Evolutionary conservation across 2,329 filamentous ascomycete genomes (phyloP).

Genomic region (Monosporascus sp.): DNA sequence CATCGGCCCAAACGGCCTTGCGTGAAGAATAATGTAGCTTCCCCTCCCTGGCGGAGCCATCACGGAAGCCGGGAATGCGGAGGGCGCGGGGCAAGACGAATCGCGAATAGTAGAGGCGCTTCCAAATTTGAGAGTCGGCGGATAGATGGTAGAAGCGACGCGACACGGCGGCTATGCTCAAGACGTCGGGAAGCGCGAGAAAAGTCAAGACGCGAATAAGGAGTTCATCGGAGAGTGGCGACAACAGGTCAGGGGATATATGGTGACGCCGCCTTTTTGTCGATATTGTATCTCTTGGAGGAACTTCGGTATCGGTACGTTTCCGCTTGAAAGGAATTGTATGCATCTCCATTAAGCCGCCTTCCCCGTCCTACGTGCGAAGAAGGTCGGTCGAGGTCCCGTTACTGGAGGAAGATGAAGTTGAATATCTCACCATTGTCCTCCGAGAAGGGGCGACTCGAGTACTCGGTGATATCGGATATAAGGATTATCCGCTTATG

Average conservation of each 20-base stretch:
- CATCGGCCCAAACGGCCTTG: slow-evolving; percentile 40
- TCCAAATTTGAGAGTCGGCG: slow-evolving; percentile 86
- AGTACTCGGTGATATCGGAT: not conserved
- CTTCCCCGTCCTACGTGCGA: not conserved
- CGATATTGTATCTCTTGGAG: slow-evolving; percentile 9
- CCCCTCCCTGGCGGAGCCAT: slow-evolving; percentile 26
- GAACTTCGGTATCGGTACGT: slow-evolving; percentile 12
- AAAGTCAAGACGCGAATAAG: slow-evolving; percentile 77
- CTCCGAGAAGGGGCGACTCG: not conserved
- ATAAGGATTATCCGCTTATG: not conserved
- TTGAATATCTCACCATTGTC: not conserved
- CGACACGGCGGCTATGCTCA: slow-evolving; percentile 62
- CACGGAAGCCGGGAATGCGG: slow-evolving; percentile 62
- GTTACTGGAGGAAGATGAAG: slow-evolving; percentile 7
- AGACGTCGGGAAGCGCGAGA: slow-evolving; percentile 64
- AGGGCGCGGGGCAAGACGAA: slow-evolving; percentile 80
- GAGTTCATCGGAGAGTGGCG: slow-evolving; percentile 78
- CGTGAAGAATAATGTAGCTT: slow-evolving; percentile 42
- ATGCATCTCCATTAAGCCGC: not conserved
- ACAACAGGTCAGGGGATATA: slow-evolving; percentile 53
- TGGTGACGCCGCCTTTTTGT: slow-evolving; percentile 38
- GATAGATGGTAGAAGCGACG: slow-evolving; percentile 67
- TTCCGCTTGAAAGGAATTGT: slow-evolving; percentile 19
- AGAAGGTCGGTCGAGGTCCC: not conserved
- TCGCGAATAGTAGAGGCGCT: slow-evolving; percentile 76